Conservation (phyloP, 108 stramenopile genomes). For the Poteriospumella lacustris region DNA sequence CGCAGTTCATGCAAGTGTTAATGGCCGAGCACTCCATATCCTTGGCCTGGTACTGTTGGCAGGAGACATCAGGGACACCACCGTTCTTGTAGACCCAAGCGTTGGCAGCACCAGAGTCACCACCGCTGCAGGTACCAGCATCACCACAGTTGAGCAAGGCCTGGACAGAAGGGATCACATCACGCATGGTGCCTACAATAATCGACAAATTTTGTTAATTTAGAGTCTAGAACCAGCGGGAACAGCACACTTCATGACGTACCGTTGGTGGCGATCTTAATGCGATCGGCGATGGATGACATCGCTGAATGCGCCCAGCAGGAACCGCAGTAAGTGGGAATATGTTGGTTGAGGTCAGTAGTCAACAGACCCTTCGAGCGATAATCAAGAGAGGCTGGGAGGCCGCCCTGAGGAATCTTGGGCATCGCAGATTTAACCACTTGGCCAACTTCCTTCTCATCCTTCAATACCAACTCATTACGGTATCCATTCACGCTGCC, state of each 20-base stretch:
- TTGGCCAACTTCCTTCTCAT: background rate
- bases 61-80: slow-evolving; percentile 24
- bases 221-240: background rate
- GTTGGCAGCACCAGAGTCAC: slow-evolving; percentile 12
- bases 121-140: slow-evolving; percentile 35
- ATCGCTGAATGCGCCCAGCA: slow-evolving; percentile 39
- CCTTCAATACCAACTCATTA: slow-evolving; percentile 12
- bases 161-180: slow-evolving; percentile 35
- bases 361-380: slow-evolving; percentile 22
- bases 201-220: background rate
- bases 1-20: slow-evolving; percentile 18
- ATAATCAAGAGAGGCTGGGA: background rate
- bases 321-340: slow-evolving; percentile 28
- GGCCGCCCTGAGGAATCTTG: background rate
- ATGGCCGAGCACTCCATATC: slow-evolving; percentile 32
- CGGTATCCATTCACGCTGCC: too few species aligned
- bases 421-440: background rate
- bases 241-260: background rate
- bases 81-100: slow-evolving; percentile 21
- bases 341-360: slow-evolving; percentile 27
- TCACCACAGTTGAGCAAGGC: slow-evolving; percentile 40
- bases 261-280: slow-evolving; percentile 32
- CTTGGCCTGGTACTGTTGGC: slow-evolving; percentile 26
- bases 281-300: slow-evolving; percentile 31
- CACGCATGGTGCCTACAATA: slow-evolving; percentile 11